Percentiles rank a stretch among this genome's conserved stretches.
phyloP scores from a whole-genome alignment of 2,329 filamentous ascomycete species.

The Elsinoe necatrix region DNA sequence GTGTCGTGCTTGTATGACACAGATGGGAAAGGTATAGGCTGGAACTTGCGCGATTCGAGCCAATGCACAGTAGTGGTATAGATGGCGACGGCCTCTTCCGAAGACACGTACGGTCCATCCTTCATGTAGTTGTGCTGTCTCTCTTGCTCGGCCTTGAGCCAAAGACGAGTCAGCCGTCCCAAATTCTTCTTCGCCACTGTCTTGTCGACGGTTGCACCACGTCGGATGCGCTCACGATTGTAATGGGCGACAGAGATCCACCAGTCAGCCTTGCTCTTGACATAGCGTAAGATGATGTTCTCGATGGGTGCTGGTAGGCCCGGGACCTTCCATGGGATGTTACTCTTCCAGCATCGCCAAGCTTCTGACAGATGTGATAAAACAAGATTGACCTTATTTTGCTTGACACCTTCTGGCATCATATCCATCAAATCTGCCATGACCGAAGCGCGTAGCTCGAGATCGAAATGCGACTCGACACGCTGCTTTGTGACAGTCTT shows the following conservation, averaged over 20 bases:
- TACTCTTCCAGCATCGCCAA: slow-evolving; percentile 99
- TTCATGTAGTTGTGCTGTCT: slow-evolving; percentile 99
- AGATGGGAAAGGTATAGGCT: slow-evolving; percentile 95
- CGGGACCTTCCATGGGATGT: slow-evolving; percentile 98
- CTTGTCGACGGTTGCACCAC: slow-evolving; percentile 96
- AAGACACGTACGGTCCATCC: slow-evolving; percentile 95
- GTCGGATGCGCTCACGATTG: slow-evolving; percentile 91
- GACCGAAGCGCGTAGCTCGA: slow-evolving; percentile 92
- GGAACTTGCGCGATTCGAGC: slow-evolving; percentile 96
- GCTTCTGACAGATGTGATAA: slow-evolving; percentile 95
- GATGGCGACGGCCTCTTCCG: slow-evolving; percentile 95
- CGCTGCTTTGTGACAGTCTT: slow-evolving; percentile 99
- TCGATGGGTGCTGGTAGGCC: slow-evolving; percentile 94
- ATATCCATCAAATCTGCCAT: slow-evolving; percentile 99
- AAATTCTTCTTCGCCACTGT: slow-evolving; percentile 99
- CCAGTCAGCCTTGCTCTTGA: slow-evolving; percentile 99
- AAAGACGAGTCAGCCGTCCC: slow-evolving; percentile 84
- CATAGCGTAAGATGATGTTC: slow-evolving; percentile 96
- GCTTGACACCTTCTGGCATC: slow-evolving; percentile 99
- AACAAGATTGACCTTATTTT: slow-evolving; percentile 98
- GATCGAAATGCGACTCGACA: slow-evolving; percentile 95
- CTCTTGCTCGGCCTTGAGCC: slow-evolving; percentile 97
- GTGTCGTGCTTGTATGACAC: slow-evolving; percentile 99
- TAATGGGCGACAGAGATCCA: slow-evolving; percentile 99
- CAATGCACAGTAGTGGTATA: slow-evolving; percentile 99